phyloP scores from a whole-genome alignment of 768 basidiomycete species.

The Trametes coccinea region DNA sequence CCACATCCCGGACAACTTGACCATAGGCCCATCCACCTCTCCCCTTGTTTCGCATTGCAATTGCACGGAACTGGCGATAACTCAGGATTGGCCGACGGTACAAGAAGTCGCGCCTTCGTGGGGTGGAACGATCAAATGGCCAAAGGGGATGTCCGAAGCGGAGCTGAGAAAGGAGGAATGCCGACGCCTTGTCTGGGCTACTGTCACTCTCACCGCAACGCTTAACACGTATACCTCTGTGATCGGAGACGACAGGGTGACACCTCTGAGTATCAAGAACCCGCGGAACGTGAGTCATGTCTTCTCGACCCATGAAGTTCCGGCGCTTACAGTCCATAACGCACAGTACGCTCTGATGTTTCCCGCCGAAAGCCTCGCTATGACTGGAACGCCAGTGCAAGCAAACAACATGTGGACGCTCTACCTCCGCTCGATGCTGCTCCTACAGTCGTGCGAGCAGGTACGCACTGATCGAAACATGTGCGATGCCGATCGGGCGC shows the following conservation, averaged over 20 bases:
- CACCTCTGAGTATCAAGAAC: slow-evolving; percentile 10
- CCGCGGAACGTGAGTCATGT: not conserved
- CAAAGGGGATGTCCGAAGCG: slow-evolving; percentile 40
- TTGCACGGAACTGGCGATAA: slow-evolving; percentile 47
- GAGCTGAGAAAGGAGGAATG: slow-evolving; percentile 72
- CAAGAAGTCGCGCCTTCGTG: slow-evolving; percentile 59
- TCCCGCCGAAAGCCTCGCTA: slow-evolving; percentile 59
- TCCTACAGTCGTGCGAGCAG: slow-evolving; percentile 71
- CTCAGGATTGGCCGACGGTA: slow-evolving; percentile 47
- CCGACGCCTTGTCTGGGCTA: slow-evolving; percentile 72
- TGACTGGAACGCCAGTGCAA: slow-evolving; percentile 29
- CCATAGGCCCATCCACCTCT: not conserved
- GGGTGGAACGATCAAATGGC: slow-evolving; percentile 65
- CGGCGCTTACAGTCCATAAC: too few species aligned
- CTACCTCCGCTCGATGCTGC: slow-evolving; percentile 62
- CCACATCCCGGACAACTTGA: not conserved
- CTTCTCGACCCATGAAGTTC: too few species aligned
- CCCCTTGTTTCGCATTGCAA: slow-evolving; percentile 8
- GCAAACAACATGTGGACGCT: slow-evolving; percentile 81
- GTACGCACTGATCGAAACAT: slow-evolving; percentile 48
- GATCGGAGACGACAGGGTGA: slow-evolving; percentile 22
- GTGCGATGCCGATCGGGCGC: slow-evolving; percentile 51
- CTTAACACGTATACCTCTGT: slow-evolving; percentile 60
- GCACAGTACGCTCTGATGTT: slow-evolving; percentile 66
- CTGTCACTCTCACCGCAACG: slow-evolving; percentile 61